Percentiles rank a stretch among this genome's conserved stretches.
Evolutionary conservation across 257 asterid genomes (phyloP).

Genomic region (Plantago elongata): DNA sequence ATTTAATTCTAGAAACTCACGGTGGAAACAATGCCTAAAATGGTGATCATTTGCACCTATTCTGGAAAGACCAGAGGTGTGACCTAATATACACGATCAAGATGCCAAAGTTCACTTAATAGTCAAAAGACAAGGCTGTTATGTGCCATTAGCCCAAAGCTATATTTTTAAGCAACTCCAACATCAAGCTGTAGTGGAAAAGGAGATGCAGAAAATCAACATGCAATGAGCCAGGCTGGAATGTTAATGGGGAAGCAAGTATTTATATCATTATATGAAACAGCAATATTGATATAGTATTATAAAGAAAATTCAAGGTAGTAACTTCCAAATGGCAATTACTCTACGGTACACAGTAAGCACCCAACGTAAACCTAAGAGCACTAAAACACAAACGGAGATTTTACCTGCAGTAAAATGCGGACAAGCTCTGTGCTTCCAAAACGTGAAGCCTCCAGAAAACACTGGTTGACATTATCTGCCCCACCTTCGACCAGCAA

Average conservation of each 20-base stretch:
- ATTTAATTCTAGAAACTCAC: neutral
- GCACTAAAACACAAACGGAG: neutral
- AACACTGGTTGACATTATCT: conserved; percentile 94
- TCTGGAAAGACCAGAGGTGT: neutral
- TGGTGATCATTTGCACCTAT: neutral
- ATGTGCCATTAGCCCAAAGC: neutral
- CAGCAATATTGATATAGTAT: neutral
- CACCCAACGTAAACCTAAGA: neutral
- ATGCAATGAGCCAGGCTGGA: neutral
- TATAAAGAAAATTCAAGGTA: neutral
- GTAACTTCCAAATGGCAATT: neutral
- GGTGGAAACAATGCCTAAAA: neutral
- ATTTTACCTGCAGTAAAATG: conserved; percentile 76
- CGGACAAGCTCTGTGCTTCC: conserved; percentile 99
- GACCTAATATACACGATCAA: neutral
- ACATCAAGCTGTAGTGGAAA: neutral
- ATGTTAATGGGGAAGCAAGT: neutral
- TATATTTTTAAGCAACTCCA: neutral
- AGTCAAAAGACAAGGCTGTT: neutral
- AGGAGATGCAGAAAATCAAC: neutral
- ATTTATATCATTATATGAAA: neutral
- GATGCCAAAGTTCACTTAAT: neutral
- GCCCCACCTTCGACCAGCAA: conserved; percentile 99
- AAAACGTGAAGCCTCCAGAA: conserved; percentile 97
- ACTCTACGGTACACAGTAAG: neutral